phyloP scores from a whole-genome alignment of 345 rosid species.

The Eucalyptus brandiana region DNA sequence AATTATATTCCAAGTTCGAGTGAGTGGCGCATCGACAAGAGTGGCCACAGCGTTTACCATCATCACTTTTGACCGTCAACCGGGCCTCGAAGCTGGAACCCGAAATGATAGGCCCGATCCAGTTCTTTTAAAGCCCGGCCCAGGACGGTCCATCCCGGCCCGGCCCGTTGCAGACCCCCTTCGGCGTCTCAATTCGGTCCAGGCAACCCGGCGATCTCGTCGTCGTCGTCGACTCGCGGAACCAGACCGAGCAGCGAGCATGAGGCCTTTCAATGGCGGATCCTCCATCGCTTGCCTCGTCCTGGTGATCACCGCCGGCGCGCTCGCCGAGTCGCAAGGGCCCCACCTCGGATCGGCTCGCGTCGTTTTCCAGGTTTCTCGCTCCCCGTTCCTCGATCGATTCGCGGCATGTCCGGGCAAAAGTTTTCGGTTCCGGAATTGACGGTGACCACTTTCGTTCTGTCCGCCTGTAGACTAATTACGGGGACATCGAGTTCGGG shows the following conservation, averaged over 20 bases:
- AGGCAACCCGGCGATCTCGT: background rate
- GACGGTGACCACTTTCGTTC: background rate
- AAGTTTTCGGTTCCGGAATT: background rate
- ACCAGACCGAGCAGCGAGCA: background rate
- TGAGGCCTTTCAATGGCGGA: background rate
- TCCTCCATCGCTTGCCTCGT: background rate
- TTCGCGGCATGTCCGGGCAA: background rate
- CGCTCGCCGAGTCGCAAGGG: slow-evolving; percentile 24
- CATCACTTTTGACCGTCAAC: background rate
- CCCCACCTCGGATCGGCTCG: slow-evolving; percentile 84
- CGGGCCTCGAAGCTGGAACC: background rate
- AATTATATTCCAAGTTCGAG: background rate
- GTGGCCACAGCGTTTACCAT: background rate
- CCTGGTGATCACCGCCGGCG: background rate
- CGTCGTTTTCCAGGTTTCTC: slow-evolving; percentile 78
- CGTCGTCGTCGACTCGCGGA: background rate
- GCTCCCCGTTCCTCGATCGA: background rate
- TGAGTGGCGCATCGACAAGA: background rate
- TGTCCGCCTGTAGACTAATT: slow-evolving; percentile 41
- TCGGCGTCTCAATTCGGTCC: background rate
- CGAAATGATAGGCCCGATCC: background rate
- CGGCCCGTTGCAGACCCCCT: background rate
- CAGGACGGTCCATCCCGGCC: background rate
- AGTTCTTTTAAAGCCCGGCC: background rate
- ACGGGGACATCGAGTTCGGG: slow-evolving; percentile 89